These are phyloP conservation scores for Lachnellula hyalina DNA, from an alignment of 2,329 filamentous ascomycete species.

Conservation along the genomic window DNA sequence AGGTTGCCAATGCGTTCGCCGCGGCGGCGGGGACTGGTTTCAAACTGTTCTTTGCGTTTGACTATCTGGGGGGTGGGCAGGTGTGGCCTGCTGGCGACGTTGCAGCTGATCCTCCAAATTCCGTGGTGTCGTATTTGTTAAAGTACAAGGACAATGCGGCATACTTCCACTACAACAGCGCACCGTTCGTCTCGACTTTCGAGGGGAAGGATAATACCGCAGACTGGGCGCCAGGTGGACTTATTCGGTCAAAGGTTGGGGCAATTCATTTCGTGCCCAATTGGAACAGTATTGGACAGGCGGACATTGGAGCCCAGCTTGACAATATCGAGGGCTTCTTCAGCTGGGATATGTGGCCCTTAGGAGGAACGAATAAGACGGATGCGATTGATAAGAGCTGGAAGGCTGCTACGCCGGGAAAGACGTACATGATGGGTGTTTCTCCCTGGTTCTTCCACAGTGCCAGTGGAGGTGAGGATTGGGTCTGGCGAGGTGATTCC, in stretches of 20 bases:
- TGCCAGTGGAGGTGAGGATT: conserved; percentile 53
- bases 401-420: conserved; percentile 32
- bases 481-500: conserved; percentile 57
- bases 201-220: conserved; percentile 39
- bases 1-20: conserved; percentile 32
- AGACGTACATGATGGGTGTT: conserved; percentile 50
- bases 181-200: conserved; percentile 47
- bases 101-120: conserved; percentile 8
- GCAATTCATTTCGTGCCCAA: conserved; percentile 42
- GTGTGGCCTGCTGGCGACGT: conserved; percentile 25
- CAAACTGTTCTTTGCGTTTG: conserved; percentile 32
- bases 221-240: conserved; percentile 36
- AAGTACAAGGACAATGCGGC: conserved; percentile 30
- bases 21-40: conserved; percentile 28
- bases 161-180: conserved; percentile 34
- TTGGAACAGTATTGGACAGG: conserved; percentile 38
- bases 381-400: conserved; percentile 37
- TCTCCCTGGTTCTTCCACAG: conserved; percentile 58
- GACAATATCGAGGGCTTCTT: conserved; percentile 35
- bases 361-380: conserved; percentile 32
- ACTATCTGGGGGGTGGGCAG: conserved; percentile 28
- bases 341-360: conserved; percentile 41
- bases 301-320: conserved; percentile 25
- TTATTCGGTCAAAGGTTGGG: conserved; percentile 34
- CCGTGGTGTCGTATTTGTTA: conserved; percentile 27